Evolutionary conservation across 352 stramenopile species (phyloP).

Genomic region (Phytophthora quininea): DNA sequence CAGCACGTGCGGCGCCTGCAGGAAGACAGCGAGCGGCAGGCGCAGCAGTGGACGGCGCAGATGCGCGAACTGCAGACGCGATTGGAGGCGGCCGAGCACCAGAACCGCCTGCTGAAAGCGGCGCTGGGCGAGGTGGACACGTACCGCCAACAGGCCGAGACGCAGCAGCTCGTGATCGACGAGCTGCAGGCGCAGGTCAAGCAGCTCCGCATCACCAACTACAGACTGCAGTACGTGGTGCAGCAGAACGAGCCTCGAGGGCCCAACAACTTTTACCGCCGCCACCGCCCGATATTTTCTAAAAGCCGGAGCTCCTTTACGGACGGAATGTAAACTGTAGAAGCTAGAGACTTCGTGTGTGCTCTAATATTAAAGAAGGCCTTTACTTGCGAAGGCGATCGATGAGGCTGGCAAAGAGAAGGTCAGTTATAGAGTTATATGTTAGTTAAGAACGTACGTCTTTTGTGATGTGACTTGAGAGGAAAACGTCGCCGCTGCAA

Average conservation of each 20-base stretch:
- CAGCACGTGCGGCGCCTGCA: conserved; percentile 52
- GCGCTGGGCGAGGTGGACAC: conserved; percentile 48
- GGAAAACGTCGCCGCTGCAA: conserved; percentile 54
- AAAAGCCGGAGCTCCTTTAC: not conserved
- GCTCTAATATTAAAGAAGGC: conserved; percentile 34
- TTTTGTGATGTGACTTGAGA: conserved; percentile 47
- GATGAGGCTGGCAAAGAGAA: conserved; percentile 12
- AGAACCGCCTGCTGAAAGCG: conserved; percentile 61
- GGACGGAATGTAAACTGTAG: conserved; percentile 29
- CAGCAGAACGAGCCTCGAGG: conserved; percentile 68
- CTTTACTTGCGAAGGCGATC: conserved; percentile 10
- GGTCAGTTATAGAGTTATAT: not conserved
- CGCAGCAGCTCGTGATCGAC: conserved; percentile 74
- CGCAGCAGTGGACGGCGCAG: conserved; percentile 56
- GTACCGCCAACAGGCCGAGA: conserved; percentile 49
- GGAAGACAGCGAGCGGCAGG: conserved; percentile 55
- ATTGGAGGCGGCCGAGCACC: conserved; percentile 48
- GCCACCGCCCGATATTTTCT: conserved; percentile 77
- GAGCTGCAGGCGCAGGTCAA: conserved; percentile 74
- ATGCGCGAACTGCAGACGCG: conserved; percentile 54
- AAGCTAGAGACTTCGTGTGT: conserved; percentile 24
- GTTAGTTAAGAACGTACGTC: conserved; percentile 30
- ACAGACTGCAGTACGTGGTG: conserved; percentile 72
- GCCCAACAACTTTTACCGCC: conserved; percentile 57
- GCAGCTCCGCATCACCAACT: conserved; percentile 71